phyloP scores from a whole-genome alignment of 768 basidiomycete species.

The Hygrophorus pudorinus region DNA sequence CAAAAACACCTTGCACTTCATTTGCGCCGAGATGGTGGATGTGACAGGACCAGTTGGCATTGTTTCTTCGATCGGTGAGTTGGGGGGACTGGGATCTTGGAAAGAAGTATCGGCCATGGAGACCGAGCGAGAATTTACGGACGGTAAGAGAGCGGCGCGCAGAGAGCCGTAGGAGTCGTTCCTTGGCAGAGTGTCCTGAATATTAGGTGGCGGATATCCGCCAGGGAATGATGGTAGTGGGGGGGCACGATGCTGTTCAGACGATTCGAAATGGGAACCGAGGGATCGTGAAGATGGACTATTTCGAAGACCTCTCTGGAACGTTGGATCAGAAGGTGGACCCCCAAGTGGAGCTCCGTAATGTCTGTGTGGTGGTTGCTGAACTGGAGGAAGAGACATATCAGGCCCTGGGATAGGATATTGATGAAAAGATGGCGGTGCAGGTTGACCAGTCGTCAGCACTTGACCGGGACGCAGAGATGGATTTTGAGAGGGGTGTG shows the following conservation, averaged over 20 bases:
- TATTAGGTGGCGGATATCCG: slow-evolving; percentile 21
- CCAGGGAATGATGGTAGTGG: slow-evolving; percentile 34
- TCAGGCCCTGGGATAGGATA: slow-evolving; percentile 9
- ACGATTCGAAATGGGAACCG: slow-evolving; percentile 38
- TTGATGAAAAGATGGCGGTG: slow-evolving; percentile 13
- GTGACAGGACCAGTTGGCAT: slow-evolving; percentile 57
- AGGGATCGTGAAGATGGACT: slow-evolving; percentile 53
- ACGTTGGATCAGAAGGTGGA: slow-evolving; percentile 39
- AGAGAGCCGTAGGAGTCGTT: slow-evolving; percentile 30
- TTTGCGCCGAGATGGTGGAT: slow-evolving; percentile 74
- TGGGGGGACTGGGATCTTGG: slow-evolving; percentile 73
- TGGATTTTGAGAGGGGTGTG: slow-evolving; percentile 9
- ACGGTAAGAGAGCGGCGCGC: slow-evolving; percentile 48
- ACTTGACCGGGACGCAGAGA: slow-evolving; percentile 13
- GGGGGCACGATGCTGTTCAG: slow-evolving; percentile 24
- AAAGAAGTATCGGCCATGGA: slow-evolving; percentile 45
- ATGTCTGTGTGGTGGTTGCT: slow-evolving; percentile 13
- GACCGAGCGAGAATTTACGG: slow-evolving; percentile 41
- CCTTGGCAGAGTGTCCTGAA: slow-evolving; percentile 19
- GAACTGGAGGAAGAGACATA: slow-evolving; percentile 11
- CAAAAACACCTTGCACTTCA: slow-evolving; percentile 97
- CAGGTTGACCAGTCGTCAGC: slow-evolving; percentile 7
- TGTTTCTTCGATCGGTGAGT: slow-evolving; percentile 60
- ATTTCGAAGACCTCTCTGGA: slow-evolving; percentile 31
- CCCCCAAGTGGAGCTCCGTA: slow-evolving; percentile 23